Evolutionary conservation across 2,329 filamentous ascomycete species (phyloP).

Genomic region (Aspergillus candidus): DNA sequence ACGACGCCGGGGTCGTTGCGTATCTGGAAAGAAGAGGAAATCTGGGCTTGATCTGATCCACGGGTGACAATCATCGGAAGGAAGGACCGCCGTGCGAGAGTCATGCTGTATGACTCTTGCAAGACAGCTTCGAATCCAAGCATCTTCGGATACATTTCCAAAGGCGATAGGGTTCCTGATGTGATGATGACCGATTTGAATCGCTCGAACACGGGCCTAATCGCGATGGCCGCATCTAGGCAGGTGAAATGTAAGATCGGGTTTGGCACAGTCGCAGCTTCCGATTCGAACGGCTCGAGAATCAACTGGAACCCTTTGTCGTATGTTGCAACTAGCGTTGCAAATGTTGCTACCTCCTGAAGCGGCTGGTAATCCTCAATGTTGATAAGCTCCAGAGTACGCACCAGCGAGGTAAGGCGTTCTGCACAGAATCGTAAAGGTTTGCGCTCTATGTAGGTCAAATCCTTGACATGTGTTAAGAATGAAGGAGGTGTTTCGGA

Average conservation of each 20-base stretch:
- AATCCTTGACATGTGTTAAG: conserved; percentile 82
- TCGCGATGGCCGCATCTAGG: conserved; percentile 93
- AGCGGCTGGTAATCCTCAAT: conserved; percentile 97
- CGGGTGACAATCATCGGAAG: conserved; percentile 95
- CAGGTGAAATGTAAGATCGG: conserved; percentile 97
- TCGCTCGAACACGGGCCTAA: conserved; percentile 93
- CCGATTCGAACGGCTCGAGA: conserved; percentile 93
- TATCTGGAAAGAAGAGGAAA: conserved; percentile 91
- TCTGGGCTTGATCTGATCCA: conserved; percentile 85
- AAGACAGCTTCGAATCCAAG: conserved; percentile 86
- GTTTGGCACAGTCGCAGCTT: conserved; percentile 90
- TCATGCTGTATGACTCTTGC: conserved; percentile 97
- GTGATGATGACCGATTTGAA: conserved; percentile 99
- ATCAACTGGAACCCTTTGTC: conserved; percentile 95
- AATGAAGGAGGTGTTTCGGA: conserved; percentile 96
- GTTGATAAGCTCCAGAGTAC: conserved; percentile 91
- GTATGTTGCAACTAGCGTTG: conserved; percentile 91
- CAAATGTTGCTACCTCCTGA: conserved; percentile 96
- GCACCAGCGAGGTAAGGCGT: conserved; percentile 84
- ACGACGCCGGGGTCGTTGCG: conserved; percentile 96
- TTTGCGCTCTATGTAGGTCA: conserved; percentile 97
- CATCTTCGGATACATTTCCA: conserved; percentile 99
- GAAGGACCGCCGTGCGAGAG: conserved; percentile 87
- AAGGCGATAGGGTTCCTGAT: conserved; percentile 88
- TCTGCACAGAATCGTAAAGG: conserved; percentile 90